Percentiles rank a stretch among this genome's conserved stretches.
phyloP scores from a whole-genome alignment of 805 yeast species.

The Starmerella sp. region DNA sequence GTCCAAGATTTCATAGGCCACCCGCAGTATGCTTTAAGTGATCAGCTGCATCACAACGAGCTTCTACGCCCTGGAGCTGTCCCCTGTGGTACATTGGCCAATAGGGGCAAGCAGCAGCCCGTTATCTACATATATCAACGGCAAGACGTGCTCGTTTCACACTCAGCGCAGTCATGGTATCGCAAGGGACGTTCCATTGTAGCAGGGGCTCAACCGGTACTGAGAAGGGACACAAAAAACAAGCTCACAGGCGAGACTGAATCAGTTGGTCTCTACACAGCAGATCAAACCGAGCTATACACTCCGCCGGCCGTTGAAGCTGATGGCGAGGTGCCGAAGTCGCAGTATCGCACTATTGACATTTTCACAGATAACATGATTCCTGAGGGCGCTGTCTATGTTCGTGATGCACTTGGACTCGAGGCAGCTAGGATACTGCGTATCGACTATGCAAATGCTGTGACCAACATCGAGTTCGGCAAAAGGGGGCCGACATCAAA shows the following conservation, averaged over 20 bases:
- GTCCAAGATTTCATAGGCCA: slow-evolving; percentile 76
- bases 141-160: slow-evolving; percentile 47
- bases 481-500: slow-evolving; percentile 38
- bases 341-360: slow-evolving; percentile 76
- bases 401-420: slow-evolving; percentile 42
- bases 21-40: slow-evolving; percentile 72
- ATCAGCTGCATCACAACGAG: slow-evolving; percentile 63
- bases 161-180: slow-evolving; percentile 80
- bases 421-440: slow-evolving; percentile 61
- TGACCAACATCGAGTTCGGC: slow-evolving; percentile 70
- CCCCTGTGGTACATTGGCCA: slow-evolving; percentile 61
- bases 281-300: slow-evolving; percentile 63
- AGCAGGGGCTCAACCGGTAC: slow-evolving; percentile 56
- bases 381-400: slow-evolving; percentile 63
- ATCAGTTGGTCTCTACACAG: slow-evolving; percentile 47
- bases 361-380: slow-evolving; percentile 68
- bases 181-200: slow-evolving; percentile 65
- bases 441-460: slow-evolving; percentile 78
- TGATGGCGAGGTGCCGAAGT: slow-evolving; percentile 60
- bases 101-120: slow-evolving; percentile 31
- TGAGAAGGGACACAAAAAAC: slow-evolving; percentile 27
- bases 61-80: slow-evolving; percentile 49
- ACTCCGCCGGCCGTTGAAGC: slow-evolving; percentile 48
- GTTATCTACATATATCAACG: slow-evolving; percentile 45
- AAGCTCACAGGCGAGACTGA: slow-evolving; percentile 20